Percentiles rank a stretch among this genome's conserved stretches.
These are phyloP conservation scores for Aspergillus uvarum DNA, from an alignment of 2,329 filamentous ascomycete genomes.

Conservation along the genomic window DNA sequence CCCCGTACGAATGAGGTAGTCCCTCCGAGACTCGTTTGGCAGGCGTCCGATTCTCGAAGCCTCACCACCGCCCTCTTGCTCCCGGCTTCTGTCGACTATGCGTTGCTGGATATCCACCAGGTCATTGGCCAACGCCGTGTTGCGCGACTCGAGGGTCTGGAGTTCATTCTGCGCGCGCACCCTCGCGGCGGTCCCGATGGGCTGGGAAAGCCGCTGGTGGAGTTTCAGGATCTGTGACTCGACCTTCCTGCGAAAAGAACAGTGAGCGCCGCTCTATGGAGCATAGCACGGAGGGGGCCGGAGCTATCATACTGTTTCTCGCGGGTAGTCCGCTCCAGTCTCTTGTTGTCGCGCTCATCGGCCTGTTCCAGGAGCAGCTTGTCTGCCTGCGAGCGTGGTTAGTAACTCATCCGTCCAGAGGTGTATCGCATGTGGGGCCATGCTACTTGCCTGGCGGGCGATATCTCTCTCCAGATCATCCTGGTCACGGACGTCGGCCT, in stretches of 20 bases:
- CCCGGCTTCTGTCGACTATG: slow-evolving; percentile 70
- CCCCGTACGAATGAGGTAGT: slow-evolving; percentile 90
- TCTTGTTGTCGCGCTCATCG: slow-evolving; percentile 62
- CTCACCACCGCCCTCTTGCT: slow-evolving; percentile 49
- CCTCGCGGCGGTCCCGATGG: slow-evolving; percentile 52
- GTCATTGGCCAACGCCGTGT: slow-evolving; percentile 67
- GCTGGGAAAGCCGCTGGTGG: slow-evolving; percentile 57
- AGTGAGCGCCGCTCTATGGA: slow-evolving; percentile 4
- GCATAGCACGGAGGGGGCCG: background rate
- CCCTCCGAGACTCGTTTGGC: slow-evolving; percentile 78
- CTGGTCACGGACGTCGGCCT: slow-evolving; percentile 75
- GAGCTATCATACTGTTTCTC: slow-evolving; percentile 46
- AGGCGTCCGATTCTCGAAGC: slow-evolving; percentile 54
- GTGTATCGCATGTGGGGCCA: background rate
- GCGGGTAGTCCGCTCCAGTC: slow-evolving; percentile 57
- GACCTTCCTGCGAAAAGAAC: slow-evolving; percentile 51
- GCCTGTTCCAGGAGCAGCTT: slow-evolving; percentile 61
- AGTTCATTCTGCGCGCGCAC: slow-evolving; percentile 57
- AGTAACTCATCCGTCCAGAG: background rate
- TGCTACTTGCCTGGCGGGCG: slow-evolving; percentile 51
- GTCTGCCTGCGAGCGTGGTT: slow-evolving; percentile 49
- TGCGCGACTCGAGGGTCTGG: slow-evolving; percentile 62
- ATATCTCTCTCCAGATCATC: slow-evolving; percentile 90
- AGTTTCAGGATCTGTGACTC: slow-evolving; percentile 63
- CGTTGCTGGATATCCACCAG: slow-evolving; percentile 76